phyloP scores from a whole-genome alignment of 257 asterid species.

The Agastache rugosa region DNA sequence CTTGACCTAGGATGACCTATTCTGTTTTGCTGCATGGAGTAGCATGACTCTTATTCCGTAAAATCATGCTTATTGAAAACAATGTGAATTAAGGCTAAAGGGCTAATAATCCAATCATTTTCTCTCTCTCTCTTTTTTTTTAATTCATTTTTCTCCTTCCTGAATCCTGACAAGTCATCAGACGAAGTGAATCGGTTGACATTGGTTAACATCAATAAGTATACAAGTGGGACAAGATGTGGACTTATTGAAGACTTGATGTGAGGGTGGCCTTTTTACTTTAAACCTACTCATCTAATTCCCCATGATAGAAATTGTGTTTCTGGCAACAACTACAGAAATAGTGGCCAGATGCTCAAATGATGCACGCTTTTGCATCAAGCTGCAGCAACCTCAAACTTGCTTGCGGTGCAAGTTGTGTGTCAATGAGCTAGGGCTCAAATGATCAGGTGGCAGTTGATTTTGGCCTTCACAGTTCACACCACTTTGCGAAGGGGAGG shows the following conservation, averaged over 20 bases:
- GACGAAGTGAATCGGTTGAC: not conserved
- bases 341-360: not conserved
- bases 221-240: conserved; percentile 16
- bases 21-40: conserved; percentile 5
- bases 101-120: not conserved
- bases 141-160: not conserved
- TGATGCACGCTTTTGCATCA: conserved; percentile 13
- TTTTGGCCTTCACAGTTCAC: not conserved
- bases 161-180: not conserved
- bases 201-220: not conserved
- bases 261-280: not conserved
- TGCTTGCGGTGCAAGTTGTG: conserved; percentile 7
- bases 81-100: conserved; percentile 12
- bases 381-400: not conserved
- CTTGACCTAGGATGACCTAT: not conserved
- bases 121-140: not conserved
- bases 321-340: conserved; percentile 7
- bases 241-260: not conserved
- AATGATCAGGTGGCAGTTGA: too few species aligned
- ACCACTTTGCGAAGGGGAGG: not conserved
- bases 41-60: not conserved
- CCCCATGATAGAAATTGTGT: not conserved
- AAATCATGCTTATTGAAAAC: conserved; percentile 16
- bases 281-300: conserved; percentile 23
- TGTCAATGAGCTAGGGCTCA: not conserved